phyloP scores from a whole-genome alignment of 2,329 filamentous ascomycete species.

The Camillea tinctor region DNA sequence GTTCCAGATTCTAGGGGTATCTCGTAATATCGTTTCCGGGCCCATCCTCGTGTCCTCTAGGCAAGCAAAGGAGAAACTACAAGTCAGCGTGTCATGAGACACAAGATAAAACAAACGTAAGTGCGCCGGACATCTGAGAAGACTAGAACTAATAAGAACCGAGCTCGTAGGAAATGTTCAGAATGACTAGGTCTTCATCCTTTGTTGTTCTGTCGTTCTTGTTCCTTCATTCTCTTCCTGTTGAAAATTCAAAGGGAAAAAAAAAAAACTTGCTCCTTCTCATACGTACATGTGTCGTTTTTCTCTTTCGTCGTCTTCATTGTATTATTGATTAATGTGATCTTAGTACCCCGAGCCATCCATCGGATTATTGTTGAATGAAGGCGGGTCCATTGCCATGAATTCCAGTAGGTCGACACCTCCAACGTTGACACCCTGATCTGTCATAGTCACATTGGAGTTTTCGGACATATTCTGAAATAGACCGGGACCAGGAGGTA shows the following conservation, averaged over 20 bases:
- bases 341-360: slow-evolving; percentile 23
- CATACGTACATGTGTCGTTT: not conserved
- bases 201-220: not conserved
- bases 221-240: not conserved
- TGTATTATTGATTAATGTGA: not conserved
- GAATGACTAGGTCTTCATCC: not conserved
- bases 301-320: too few species aligned
- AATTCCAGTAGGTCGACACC: slow-evolving; percentile 67
- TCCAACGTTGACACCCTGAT: slow-evolving; percentile 65
- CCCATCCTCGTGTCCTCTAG: not conserved
- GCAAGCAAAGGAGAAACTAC: not conserved
- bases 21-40: not conserved
- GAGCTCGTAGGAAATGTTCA: not conserved
- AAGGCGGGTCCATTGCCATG: slow-evolving; percentile 57
- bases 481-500: slow-evolving; percentile 61
- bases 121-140: not conserved
- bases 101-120: not conserved
- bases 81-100: not conserved
- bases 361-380: slow-evolving; percentile 21
- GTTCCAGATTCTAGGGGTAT: not conserved
- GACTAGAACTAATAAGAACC: not conserved
- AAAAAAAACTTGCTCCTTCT: not conserved
- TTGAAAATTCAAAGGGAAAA: not conserved
- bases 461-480: slow-evolving; percentile 62
- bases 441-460: slow-evolving; percentile 62